Conservation (phyloP, 2,329 filamentous ascomycete species). For the Pyrenophora seminiperda region DNA sequence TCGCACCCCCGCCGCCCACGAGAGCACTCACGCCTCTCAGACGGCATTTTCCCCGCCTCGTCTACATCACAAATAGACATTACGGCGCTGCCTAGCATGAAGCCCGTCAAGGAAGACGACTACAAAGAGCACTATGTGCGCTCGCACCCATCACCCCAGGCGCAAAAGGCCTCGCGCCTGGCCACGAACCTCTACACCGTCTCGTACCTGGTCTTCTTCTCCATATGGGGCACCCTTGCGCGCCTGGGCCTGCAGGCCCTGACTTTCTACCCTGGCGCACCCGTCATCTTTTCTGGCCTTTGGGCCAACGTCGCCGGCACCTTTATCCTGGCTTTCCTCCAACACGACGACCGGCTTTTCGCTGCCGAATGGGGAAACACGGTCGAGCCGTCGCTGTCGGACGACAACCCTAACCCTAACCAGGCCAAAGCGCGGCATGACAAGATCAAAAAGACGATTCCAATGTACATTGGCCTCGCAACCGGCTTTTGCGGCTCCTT, state of each 20-base stretch:
- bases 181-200: constrained; percentile 63
- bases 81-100: constrained; percentile 38
- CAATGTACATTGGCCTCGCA: constrained; percentile 82
- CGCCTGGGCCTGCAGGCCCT: constrained; percentile 79
- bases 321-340: constrained; percentile 81
- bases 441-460: constrained; percentile 80
- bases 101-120: constrained; percentile 8
- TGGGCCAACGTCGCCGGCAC: constrained; percentile 90
- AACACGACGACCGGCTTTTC: constrained; percentile 79
- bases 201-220: constrained; percentile 84
- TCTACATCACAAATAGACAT: constrained; percentile 31
- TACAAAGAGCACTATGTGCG: constrained; percentile 15
- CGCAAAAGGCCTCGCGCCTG: constrained; percentile 30
- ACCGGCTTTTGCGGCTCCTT: constrained; percentile 90
- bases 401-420: constrained; percentile 6
- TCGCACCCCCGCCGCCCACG: constrained; percentile 19
- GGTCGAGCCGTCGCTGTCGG: constrained; percentile 27
- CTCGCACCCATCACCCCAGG: constrained; percentile 18
- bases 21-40: constrained; percentile 11
- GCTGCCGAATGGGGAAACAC: constrained; percentile 65
- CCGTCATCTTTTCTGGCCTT: constrained; percentile 72
- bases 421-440: constrained; percentile 37
- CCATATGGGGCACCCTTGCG: constrained; percentile 81
- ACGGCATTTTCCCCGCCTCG: constrained; percentile 2
- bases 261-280: constrained; percentile 78